Percentiles rank a stretch among this genome's conserved stretches.
These are phyloP conservation scores for Fusarium sp. DNA, from an alignment of 2,329 filamentous ascomycete genomes.

Conservation along the genomic window DNA sequence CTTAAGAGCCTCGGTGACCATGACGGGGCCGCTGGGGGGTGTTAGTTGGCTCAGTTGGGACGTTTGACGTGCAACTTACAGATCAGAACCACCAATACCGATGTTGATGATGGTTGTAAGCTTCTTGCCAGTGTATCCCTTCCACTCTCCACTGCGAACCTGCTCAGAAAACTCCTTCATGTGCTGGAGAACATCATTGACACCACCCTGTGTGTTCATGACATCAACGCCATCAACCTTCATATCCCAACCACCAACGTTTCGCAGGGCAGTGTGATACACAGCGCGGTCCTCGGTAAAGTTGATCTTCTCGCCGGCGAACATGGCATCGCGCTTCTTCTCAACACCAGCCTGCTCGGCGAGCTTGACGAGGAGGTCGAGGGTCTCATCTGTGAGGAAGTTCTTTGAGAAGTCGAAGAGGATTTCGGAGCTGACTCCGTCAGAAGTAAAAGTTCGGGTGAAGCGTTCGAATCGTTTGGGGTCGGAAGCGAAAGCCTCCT, in stretches of 20 bases:
- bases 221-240: conserved; percentile 93
- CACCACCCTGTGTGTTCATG: conserved; percentile 87
- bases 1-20: conserved; percentile 98
- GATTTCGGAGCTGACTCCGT: conserved; percentile 86
- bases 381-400: conserved; percentile 93
- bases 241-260: conserved; percentile 84
- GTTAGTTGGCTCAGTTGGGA: conserved; percentile 21
- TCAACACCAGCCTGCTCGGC: conserved; percentile 92
- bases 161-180: conserved; percentile 99
- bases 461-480: conserved; percentile 91
- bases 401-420: conserved; percentile 99
- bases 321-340: conserved; percentile 97
- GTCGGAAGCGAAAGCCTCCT: conserved; percentile 92
- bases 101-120: conserved; percentile 97
- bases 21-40: conserved; percentile 83
- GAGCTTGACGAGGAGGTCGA: conserved; percentile 87
- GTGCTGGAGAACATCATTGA: conserved; percentile 91
- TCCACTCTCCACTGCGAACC: conserved; percentile 95
- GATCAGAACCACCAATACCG: conserved; percentile 97
- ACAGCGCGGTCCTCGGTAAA: conserved; percentile 98
- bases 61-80: conserved; percentile 74
- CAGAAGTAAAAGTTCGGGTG: conserved; percentile 85
- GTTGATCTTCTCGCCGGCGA: conserved; percentile 98
- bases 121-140: conserved; percentile 96
- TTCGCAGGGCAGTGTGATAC: conserved; percentile 94